Evolutionary conservation across 164 flowering plant genomes (phyloP).

Genomic region (Vitis rupestris): DNA sequence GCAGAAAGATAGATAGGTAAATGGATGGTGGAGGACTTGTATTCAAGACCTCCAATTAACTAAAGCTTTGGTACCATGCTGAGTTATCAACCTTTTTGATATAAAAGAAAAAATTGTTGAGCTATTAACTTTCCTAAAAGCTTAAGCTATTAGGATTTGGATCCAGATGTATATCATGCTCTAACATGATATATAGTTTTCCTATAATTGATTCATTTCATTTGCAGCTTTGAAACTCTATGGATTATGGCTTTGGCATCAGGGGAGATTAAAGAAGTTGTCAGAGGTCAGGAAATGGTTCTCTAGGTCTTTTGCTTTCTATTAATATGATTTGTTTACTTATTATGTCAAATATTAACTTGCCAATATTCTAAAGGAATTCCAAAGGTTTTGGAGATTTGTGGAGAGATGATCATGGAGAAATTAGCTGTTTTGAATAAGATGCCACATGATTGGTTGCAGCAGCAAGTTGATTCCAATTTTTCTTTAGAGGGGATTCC

Average conservation of each 20-base stretch:
- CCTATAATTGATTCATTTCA: background rate
- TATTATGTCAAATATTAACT: constrained; percentile 2
- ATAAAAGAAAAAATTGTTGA: too few relatives aligned
- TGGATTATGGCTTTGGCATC: constrained; percentile 68
- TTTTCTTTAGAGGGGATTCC: constrained; percentile 32
- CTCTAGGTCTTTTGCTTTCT: background rate
- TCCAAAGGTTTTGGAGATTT: constrained; percentile 59
- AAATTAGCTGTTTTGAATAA: constrained; percentile 47
- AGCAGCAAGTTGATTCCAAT: constrained; percentile 28
- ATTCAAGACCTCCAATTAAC: too few relatives aligned
- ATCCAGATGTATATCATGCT: background rate
- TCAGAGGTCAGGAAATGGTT: constrained; percentile 49
- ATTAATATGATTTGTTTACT: constrained; percentile 1
- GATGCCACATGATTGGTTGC: constrained; percentile 37
- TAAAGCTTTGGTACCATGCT: too few relatives aligned
- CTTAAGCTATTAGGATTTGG: too few relatives aligned
- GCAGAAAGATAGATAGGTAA: too few relatives aligned
- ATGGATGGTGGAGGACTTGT: too few relatives aligned
- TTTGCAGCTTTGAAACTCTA: constrained; percentile 62
- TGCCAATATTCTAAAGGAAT: constrained; percentile 36
- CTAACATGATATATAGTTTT: background rate
- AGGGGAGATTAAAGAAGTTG: constrained; percentile 52
- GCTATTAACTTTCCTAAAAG: too few relatives aligned
- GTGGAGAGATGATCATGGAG: constrained; percentile 54
- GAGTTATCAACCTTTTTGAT: too few relatives aligned